Percentiles rank a stretch among this genome's conserved stretches.
Conservation (phyloP, 805 yeast genomes). For the Wickerhamomyces bisporus region DNA sequence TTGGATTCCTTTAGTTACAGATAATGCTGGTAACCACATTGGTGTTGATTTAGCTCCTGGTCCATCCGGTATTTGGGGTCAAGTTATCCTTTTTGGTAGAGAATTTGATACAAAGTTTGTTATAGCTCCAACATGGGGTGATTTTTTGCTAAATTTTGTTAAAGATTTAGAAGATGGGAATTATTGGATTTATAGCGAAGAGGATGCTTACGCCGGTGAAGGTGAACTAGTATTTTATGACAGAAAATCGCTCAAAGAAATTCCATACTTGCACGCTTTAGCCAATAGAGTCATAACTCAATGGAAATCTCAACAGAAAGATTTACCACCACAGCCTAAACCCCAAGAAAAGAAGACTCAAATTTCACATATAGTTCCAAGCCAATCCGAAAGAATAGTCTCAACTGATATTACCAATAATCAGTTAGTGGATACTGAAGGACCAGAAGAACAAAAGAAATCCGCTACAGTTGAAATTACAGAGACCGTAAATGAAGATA, state of each 20-base stretch:
- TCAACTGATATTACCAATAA: conserved; percentile 18
- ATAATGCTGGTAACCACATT: conserved; percentile 84
- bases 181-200: conserved; percentile 62
- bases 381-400: conserved; percentile 13
- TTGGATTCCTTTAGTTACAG: conserved; percentile 92
- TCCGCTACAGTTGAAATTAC: no score
- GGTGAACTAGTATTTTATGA: conserved; percentile 73
- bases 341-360: conserved; percentile 7
- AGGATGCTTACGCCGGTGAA: conserved; percentile 65
- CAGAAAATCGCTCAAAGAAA: conserved; percentile 43
- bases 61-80: conserved; percentile 77
- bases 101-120: conserved; percentile 89
- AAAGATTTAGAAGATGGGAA: conserved; percentile 85
- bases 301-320: conserved; percentile 13
- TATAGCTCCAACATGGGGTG: conserved; percentile 85
- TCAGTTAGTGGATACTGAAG: conserved; percentile 12
- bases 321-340: conserved; percentile 6
- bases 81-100: conserved; percentile 87
- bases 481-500: background rate
- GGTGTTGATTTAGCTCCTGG: conserved; percentile 88
- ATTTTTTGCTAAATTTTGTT: conserved; percentile 74
- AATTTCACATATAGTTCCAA: conserved; percentile 9
- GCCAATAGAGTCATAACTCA: conserved; percentile 27
- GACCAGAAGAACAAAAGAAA: conserved; percentile 6
- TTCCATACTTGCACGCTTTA: conserved; percentile 35